These are phyloP conservation scores for Penicillium frequentans DNA, from an alignment of 2,329 filamentous ascomycete species.

Conservation along the genomic window DNA sequence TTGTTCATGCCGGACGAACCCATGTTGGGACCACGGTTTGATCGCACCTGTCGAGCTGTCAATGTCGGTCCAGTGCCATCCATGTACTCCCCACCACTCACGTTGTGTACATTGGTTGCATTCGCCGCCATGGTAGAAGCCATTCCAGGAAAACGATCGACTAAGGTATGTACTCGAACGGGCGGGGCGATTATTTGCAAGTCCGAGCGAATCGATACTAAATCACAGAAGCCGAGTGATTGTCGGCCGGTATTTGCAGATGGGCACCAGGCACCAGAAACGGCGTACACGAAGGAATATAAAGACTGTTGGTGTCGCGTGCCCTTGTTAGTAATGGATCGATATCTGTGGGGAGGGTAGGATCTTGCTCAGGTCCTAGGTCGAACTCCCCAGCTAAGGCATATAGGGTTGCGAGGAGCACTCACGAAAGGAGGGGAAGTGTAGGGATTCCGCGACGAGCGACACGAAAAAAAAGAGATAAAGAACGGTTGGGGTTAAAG, in stretches of 20 bases:
- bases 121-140: conserved; percentile 39
- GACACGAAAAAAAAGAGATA: conserved; percentile 16
- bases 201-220: conserved; percentile 16
- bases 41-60: conserved; percentile 26
- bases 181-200: conserved; percentile 18
- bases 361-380: neutral
- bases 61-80: neutral
- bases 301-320: conserved; percentile 21
- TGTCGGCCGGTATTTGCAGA: conserved; percentile 30
- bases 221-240: conserved; percentile 20
- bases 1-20: conserved; percentile 34
- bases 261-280: conserved; percentile 32
- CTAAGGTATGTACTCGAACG: conserved; percentile 27
- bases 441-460: conserved; percentile 14
- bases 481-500: conserved; percentile 5
- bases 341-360: neutral
- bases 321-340: conserved; percentile 17
- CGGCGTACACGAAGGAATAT: conserved; percentile 27
- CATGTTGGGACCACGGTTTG: conserved; percentile 42
- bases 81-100: conserved; percentile 23
- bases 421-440: conserved; percentile 26
- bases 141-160: conserved; percentile 28
- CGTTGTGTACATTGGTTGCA: conserved; percentile 37
- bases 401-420: conserved; percentile 8
- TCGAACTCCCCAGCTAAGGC: conserved; percentile 5